Evolutionary conservation across 176 grass and related monocot genomes (phyloP), one percentile per base, ranked within the genome.

Genomic region (Eleusine coracana): DNA sequence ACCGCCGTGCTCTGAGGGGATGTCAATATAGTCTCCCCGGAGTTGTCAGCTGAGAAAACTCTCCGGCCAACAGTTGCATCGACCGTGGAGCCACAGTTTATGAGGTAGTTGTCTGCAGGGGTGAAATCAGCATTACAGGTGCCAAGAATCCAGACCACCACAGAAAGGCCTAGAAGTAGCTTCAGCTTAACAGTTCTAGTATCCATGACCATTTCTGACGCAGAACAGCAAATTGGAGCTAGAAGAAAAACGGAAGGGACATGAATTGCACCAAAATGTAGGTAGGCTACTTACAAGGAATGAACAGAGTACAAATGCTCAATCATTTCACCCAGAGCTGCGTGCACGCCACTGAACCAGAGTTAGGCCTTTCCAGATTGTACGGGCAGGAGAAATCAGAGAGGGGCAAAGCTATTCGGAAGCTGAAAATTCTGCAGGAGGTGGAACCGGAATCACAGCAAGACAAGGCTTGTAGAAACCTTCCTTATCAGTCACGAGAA

Each of bases 91-190:
- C 96, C 92, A 1, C 92, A 98, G 76, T 82, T 87, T 82, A 98
- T 88, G 73, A 95, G 90, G 66, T 93, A 92, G 78, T 93, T 91
- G 73, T 98, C 96, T 58, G 74, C 86, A 8, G 96, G 91, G 66
- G 87, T 85, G 88, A 98, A 98, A 67, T 82, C 72, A 39, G 91
- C 92, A 29, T 50, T 80, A 58, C 75, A 91, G 64, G 45, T n/a
- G 81, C 70, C 82, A 41, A 83, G 37, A 7, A 71, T 12, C 60
- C 75, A 86, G 71, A 63, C 59, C 59, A 48, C 56, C 66, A 72
- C 73, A 58, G 81, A 23, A 51, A 89, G 59, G 64, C 39, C 29
- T 10, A 83, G 74, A 70, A 49, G 12, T 11, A 48, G 34, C 1
- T 68, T 82, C 18, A 77, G 46, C 20, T 15, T n/a, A 2, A 38